phyloP scores from a whole-genome alignment of 805 yeast species.

The Saccharomycopsis fodiens region DNA sequence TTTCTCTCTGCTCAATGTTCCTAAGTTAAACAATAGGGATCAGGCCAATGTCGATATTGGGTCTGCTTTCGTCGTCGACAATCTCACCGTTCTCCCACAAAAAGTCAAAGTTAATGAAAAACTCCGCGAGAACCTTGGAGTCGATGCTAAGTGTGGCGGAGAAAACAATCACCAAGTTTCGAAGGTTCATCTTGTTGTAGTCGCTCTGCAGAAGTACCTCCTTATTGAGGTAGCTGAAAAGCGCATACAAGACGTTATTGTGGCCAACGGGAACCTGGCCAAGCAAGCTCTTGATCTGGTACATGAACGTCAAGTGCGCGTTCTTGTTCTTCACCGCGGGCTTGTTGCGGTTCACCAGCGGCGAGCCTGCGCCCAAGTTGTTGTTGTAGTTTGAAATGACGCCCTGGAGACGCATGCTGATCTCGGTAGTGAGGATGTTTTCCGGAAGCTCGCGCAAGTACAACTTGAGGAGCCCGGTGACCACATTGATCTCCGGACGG shows the following conservation, averaged over 20 bases:
- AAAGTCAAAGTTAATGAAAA: conserved; percentile 54
- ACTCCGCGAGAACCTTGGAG: conserved; percentile 47
- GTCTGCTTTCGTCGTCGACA: conserved; percentile 33
- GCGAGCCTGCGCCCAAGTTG: conserved; percentile 21
- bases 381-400: conserved; percentile 26
- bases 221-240: conserved; percentile 55
- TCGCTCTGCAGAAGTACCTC: conserved; percentile 54
- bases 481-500: conserved; percentile 70
- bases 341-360: conserved; percentile 22
- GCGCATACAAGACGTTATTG: conserved; percentile 49
- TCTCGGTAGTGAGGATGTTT: conserved; percentile 54
- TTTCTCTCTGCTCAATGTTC: no score
- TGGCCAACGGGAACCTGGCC: conserved; percentile 43
- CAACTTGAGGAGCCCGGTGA: conserved; percentile 77
- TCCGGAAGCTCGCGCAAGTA: conserved; percentile 73
- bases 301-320: conserved; percentile 18
- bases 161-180: conserved; percentile 74
- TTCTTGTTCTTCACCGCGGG: conserved; percentile 9
- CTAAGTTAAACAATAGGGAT: conserved; percentile 31
- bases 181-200: conserved; percentile 74
- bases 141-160: conserved; percentile 74
- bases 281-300: conserved; percentile 17
- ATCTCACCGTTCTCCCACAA: conserved; percentile 51
- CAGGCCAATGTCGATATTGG: conserved; percentile 43
- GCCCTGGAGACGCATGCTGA: conserved; percentile 32